These are phyloP conservation scores for Strobilomyces dryophilus DNA, from an alignment of 768 basidiomycete species.

Conservation along the genomic window DNA sequence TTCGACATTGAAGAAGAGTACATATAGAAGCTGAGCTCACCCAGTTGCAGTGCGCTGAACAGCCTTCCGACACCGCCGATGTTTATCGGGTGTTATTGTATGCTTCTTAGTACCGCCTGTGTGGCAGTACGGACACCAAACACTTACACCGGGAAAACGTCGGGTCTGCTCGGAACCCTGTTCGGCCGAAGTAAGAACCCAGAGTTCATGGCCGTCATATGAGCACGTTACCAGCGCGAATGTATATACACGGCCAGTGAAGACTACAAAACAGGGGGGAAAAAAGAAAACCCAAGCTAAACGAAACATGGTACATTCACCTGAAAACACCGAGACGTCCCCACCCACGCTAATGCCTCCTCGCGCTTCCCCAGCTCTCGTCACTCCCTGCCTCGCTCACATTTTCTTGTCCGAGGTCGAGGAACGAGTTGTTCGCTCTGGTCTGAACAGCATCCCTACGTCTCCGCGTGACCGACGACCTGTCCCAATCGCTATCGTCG, in stretches of 20 bases:
- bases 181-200: too few species aligned
- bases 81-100: too few species aligned
- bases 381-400: constrained; percentile 17
- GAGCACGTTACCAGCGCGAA: background rate
- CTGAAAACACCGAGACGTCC: background rate
- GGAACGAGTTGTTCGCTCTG: constrained; percentile 18
- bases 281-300: background rate
- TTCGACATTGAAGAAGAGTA: too few species aligned
- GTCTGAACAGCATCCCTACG: constrained; percentile 1
- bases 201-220: too few species aligned
- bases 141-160: too few species aligned
- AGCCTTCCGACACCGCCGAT: too few species aligned
- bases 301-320: background rate
- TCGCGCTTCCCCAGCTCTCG: constrained; percentile 26
- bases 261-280: background rate
- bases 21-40: too few species aligned
- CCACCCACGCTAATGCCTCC: constrained; percentile 7
- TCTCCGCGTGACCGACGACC: background rate
- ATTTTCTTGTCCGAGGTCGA: constrained; percentile 17
- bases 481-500: constrained; percentile 13
- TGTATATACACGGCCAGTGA: background rate
- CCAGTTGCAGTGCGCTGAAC: too few species aligned
- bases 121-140: too few species aligned
- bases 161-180: too few species aligned
- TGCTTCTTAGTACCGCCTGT: too few species aligned